Conservation (phyloP, 1,284 basidiomycete species). For the Microbotryum silenes-acaulis region DNA sequence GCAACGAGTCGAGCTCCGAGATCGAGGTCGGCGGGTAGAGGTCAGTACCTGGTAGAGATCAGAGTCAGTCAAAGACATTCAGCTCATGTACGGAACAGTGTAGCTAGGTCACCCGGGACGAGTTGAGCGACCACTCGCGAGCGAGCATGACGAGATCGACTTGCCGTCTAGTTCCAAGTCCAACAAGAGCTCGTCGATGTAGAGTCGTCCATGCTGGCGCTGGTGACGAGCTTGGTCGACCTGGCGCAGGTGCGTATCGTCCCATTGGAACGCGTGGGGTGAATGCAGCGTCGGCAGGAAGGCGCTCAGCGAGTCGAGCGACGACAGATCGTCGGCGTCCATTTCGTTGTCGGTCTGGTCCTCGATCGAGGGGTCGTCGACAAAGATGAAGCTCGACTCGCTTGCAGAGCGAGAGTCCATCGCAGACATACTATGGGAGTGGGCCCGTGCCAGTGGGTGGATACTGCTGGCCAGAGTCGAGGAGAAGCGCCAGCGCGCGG, state of each 20-base stretch:
- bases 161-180: slow-evolving; percentile 4
- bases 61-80: not conserved
- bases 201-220: slow-evolving; percentile 12
- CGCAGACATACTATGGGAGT: too few species aligned
- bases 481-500: too few species aligned
- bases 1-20: slow-evolving; percentile 7
- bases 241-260: not conserved
- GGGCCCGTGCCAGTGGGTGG: too few species aligned
- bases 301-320: not conserved
- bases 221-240: not conserved
- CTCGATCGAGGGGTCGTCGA: too few species aligned
- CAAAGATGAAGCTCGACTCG: too few species aligned
- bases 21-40: slow-evolving; percentile 14
- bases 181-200: slow-evolving; percentile 20
- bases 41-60: not conserved
- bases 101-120: not conserved
- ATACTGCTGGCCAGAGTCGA: too few species aligned
- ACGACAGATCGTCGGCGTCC: not conserved
- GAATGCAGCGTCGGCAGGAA: not conserved
- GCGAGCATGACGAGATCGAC: not conserved
- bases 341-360: not conserved
- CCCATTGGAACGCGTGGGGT: not conserved
- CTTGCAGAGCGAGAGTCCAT: too few species aligned
- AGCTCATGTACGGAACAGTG: not conserved
- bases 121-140: not conserved